A percentile compares a stretch with the other conserved stretches of the same genome.
Evolutionary conservation across 768 basidiomycete species (phyloP).

Genomic region (Brasilioporus rufonigricans): DNA sequence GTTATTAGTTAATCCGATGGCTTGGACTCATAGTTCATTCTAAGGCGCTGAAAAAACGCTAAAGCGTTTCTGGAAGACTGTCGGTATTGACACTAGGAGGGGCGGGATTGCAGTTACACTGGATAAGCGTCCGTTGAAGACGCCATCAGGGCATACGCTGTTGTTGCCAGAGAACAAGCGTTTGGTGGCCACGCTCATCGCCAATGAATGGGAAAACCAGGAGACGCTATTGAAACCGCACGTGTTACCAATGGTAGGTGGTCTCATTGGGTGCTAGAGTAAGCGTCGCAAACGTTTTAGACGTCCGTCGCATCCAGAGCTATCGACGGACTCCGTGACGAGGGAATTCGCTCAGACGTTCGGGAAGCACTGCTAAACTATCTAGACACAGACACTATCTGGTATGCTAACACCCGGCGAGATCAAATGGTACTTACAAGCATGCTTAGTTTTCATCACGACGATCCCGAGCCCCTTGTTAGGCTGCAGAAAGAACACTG

Average conservation of each 20-base stretch:
- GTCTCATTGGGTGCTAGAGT: background rate
- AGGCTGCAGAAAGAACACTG: conserved; percentile 79
- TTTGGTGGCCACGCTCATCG: conserved; percentile 80
- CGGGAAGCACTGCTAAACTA: conserved; percentile 73
- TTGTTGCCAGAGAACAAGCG: conserved; percentile 66
- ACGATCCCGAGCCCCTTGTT: conserved; percentile 72
- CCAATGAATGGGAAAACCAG: conserved; percentile 97
- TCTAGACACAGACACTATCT: conserved; percentile 92
- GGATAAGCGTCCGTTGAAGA: conserved; percentile 83
- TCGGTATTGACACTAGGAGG: conserved; percentile 63
- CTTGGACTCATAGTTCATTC: conserved; percentile 7
- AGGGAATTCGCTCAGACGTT: conserved; percentile 56
- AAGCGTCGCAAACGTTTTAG: conserved; percentile 40
- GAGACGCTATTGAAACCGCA: conserved; percentile 82
- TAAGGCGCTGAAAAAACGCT: conserved; percentile 83
- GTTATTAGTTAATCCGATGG: conserved; percentile 13
- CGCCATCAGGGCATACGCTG: conserved; percentile 78
- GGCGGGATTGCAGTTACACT: conserved; percentile 63
- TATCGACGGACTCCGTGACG: conserved; percentile 70
- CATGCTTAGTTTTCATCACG: conserved; percentile 70
- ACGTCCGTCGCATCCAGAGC: conserved; percentile 91
- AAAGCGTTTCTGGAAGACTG: conserved; percentile 93
- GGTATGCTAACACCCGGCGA: conserved; percentile 43
- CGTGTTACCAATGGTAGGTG: conserved; percentile 81
- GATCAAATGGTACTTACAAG: background rate